Percentiles rank a stretch among this genome's conserved stretches.
Conservation (phyloP, 495 filamentous ascomycete genomes). For the Letharia columbiana region DNA sequence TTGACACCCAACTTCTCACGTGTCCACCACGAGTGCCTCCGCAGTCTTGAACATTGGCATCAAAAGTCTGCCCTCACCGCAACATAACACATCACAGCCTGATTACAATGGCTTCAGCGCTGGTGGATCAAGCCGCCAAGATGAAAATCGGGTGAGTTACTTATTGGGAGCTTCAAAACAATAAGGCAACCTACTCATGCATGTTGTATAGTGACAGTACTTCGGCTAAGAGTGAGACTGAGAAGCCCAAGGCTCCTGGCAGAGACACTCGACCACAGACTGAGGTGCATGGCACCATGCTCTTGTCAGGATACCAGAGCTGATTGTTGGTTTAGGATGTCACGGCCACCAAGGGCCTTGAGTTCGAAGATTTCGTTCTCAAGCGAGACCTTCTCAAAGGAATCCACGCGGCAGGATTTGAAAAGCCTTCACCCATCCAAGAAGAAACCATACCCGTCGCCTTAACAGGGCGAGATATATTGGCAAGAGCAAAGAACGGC, state of each 20-base stretch:
- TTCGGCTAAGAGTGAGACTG: conserved; percentile 65
- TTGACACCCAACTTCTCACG: background rate
- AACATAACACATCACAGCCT: background rate
- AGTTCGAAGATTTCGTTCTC: conserved; percentile 94
- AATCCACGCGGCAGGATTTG: conserved; percentile 97
- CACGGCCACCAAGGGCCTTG: conserved; percentile 89
- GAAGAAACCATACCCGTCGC: conserved; percentile 98
- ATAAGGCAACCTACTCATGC: background rate
- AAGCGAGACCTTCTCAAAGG: conserved; percentile 95
- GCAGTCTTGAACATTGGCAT: background rate
- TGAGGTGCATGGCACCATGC: conserved; percentile 54
- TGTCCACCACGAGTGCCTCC: background rate
- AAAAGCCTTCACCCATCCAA: conserved; percentile 97
- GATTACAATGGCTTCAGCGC: conserved; percentile 45
- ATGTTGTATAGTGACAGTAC: conserved; percentile 38
- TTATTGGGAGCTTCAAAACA: conserved; percentile 11
- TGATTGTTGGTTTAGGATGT: conserved; percentile 61
- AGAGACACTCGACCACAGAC: conserved; percentile 89
- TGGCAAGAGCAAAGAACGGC: conserved; percentile 95
- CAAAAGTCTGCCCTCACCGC: background rate
- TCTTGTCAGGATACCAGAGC: conserved; percentile 21
- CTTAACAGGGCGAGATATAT: conserved; percentile 86
- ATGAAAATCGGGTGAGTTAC: conserved; percentile 58
- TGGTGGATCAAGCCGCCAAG: conserved; percentile 62
- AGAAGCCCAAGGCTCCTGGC: conserved; percentile 62